Base-by-base conservation (phyloP, 345 rosid species). In the Citrus mangshanensis region DNA sequence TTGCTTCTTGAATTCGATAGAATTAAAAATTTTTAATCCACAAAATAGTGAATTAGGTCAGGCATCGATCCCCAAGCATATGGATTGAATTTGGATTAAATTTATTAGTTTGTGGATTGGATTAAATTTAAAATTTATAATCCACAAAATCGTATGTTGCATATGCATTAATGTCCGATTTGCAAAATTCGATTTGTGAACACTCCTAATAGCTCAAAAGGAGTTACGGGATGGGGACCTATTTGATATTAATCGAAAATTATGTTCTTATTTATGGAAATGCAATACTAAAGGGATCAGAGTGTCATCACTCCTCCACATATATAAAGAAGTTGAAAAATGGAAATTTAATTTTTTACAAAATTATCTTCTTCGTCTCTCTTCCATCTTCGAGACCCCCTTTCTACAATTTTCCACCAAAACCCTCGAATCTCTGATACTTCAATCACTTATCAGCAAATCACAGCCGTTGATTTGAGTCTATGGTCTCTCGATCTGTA, bases 61-160 rank as follows among this genome's bases (percentile, higher is more conserved):
- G 1, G 5, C 6, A 5, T 34, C 1, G 6, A 34, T 5, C 6
- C 7, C 7, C 7, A 34, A 0, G 0, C 1, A 34, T 34, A 34
- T 34, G 0, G 6, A 34, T 34, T 34, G 1, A 0, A 34, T 34
- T 34, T 34, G 0, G 0, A 34, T 34, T 34, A 5, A 34, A 34
- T 0, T 34, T 34, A 5, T 0, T 34, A 34, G 5, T 34, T 5
- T 34, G 0, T 34, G 0, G 1, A 34, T 35, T 35, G 1, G 0
- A 35, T 35, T 5, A 1, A 0, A 6, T 35, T 35, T 35, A 35
- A 0, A 35, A 35, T 35, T 35, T 35, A 6, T 35, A 35, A 35
- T 35, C 1, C 0, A 0, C 0, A 35, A 35, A 35, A 35, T 35
- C 7, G 0, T 35, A 0, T 0, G 0, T 35, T 0, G 7, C 0